Evolutionary conservation across 2,329 filamentous ascomycete genomes (phyloP), one percentile per base, ranked within the genome.

Genomic region (Mollisiaceae sp.): DNA sequence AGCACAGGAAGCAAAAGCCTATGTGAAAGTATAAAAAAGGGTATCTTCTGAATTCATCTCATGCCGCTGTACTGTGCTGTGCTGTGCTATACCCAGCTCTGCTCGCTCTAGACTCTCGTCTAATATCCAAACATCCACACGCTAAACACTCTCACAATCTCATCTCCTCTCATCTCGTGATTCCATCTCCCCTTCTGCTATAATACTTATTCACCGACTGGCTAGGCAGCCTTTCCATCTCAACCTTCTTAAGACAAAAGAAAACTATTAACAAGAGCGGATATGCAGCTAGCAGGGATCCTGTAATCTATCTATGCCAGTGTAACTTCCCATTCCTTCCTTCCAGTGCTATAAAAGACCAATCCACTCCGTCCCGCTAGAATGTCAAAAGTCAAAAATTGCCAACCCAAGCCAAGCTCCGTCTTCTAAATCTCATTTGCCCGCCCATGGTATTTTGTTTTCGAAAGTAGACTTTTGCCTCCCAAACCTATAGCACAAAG

Each of bases 261-360:
- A 63, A 63, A 63, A 59, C 41, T 39, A 61, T 61, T 61, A 61
- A 54, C 24, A 41, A 54, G 43, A n/a, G 54, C 54, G 41, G 54
- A 58, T 54, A 52, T 24, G n/a, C 58, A 45, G 20, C 27, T 32
- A 50, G 59, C 27, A 61, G 59, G 35, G 38, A 56, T 63, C 61
- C 61, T 63, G 61, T 59, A 59, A 52, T 63, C 61, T 63, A 63
- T 63, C 52, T 52, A 54, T 61, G 22, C 24, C 58, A n/a, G 11
- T 24, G 5, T 11, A 4, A 12, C 45, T 50, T 24, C n/a, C 45
- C n/a, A 50, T 50, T 11, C 45, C 45, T 50, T 11, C 45, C 45
- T n/a, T 41, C 35, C 35, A 14, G 14, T 47, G 39, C 39, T 9
- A 50, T 59, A 18, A 14, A 2, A 54, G 1, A 4, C 50, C 11